These are phyloP conservation scores for Cryphonectria naterciae DNA, from an alignment of 2,329 filamentous ascomycete genomes.

Conservation along the genomic window DNA sequence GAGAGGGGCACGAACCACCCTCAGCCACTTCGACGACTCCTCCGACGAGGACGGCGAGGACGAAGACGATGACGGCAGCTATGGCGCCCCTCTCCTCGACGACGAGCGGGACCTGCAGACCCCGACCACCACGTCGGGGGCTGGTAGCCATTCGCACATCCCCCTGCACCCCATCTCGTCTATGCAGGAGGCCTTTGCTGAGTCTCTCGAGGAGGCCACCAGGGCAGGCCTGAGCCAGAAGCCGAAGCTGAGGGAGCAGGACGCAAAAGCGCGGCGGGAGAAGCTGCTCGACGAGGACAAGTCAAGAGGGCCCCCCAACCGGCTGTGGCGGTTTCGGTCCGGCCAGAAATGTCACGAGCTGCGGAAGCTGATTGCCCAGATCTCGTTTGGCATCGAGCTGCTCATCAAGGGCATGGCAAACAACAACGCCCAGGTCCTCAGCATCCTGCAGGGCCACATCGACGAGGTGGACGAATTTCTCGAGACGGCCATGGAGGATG, in stretches of 20 bases:
- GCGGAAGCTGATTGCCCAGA: conserved; percentile 87
- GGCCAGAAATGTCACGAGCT: conserved; percentile 84
- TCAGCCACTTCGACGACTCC: conserved; percentile 28
- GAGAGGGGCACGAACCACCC: conserved; percentile 28
- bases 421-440: conserved; percentile 84
- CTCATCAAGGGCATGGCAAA: conserved; percentile 84
- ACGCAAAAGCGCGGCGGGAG: conserved; percentile 66
- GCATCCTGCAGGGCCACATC: conserved; percentile 88
- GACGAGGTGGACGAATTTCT: conserved; percentile 93
- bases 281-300: conserved; percentile 69
- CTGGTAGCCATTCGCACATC: conserved; percentile 32
- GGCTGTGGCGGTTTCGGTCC: conserved; percentile 75
- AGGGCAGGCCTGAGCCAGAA: conserved; percentile 50
- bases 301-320: conserved; percentile 72
- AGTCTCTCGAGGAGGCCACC: conserved; percentile 76
- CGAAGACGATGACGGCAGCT: not conserved
- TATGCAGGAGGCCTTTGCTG: conserved; percentile 82
- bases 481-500: conserved; percentile 82
- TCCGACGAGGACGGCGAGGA: conserved; percentile 22
- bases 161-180: conserved; percentile 70
- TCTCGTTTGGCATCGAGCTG: conserved; percentile 90
- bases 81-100: not conserved
- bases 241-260: conserved; percentile 56
- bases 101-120: conserved; percentile 16
- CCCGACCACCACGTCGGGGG: conserved; percentile 7